Evolutionary conservation across 1,284 basidiomycete genomes (phyloP).

Genomic region (Sporisorium reilianum): DNA sequence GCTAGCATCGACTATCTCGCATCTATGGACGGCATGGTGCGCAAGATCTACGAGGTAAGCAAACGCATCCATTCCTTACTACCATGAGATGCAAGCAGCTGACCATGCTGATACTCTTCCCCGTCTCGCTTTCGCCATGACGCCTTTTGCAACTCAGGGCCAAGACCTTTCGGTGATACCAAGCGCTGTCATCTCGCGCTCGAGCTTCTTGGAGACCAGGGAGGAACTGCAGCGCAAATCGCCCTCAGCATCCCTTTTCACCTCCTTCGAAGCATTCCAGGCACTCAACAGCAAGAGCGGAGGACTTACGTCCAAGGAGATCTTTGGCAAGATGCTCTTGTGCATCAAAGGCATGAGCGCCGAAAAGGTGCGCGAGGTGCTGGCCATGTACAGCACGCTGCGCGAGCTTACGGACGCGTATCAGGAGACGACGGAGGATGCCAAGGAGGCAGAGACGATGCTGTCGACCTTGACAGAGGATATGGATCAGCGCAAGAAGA

Average conservation of each 20-base stretch:
- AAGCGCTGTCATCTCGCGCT: slow-evolving; percentile 68
- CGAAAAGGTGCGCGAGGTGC: slow-evolving; percentile 72
- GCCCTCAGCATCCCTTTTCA: slow-evolving; percentile 69
- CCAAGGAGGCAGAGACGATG: slow-evolving; percentile 20
- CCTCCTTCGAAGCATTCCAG: slow-evolving; percentile 72
- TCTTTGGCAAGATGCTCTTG: slow-evolving; percentile 73
- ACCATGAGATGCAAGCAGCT: not conserved
- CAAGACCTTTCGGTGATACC: slow-evolving; percentile 71
- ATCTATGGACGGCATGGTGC: slow-evolving; percentile 72
- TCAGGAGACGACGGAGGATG: slow-evolving; percentile 41
- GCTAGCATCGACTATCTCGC: slow-evolving; percentile 73
- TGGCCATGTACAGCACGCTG: slow-evolving; percentile 72
- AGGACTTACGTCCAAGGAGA: slow-evolving; percentile 71
- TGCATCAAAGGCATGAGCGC: slow-evolving; percentile 73
- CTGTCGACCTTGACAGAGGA: slow-evolving; percentile 30
- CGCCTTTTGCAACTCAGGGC: slow-evolving; percentile 1
- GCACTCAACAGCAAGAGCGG: slow-evolving; percentile 73
- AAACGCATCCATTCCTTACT: not conserved
- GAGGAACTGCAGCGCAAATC: slow-evolving; percentile 68
- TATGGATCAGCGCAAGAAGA: slow-evolving; percentile 49
- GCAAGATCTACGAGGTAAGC: slow-evolving; percentile 64
- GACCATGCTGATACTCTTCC: not conserved
- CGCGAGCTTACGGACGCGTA: slow-evolving; percentile 70
- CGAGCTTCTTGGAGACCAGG: slow-evolving; percentile 68
- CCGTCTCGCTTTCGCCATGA: not conserved